Evolutionary conservation across 331 rosid genomes (phyloP).

Genomic region (Malus hybrid): DNA sequence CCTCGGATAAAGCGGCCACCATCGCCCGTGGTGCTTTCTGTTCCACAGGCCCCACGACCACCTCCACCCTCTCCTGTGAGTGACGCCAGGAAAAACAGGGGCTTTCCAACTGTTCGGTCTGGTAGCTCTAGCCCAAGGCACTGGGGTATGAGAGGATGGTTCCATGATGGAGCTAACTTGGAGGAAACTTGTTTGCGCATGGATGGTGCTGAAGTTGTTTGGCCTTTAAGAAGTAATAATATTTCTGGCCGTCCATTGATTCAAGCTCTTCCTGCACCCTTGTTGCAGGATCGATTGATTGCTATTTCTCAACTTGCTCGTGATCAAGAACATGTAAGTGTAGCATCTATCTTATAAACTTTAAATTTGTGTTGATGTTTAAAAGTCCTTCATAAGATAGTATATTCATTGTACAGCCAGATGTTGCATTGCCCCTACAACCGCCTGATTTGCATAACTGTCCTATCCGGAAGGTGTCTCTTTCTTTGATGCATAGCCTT

Average conservation of each 20-base stretch:
- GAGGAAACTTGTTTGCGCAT: slow-evolving; percentile 80
- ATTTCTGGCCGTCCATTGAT: slow-evolving; percentile 63
- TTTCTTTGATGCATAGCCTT: slow-evolving; percentile 59
- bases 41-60: slow-evolving; percentile 82
- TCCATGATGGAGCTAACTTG: slow-evolving; percentile 80
- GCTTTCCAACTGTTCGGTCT: slow-evolving; percentile 93
- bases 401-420: slow-evolving; percentile 64
- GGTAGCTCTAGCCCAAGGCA: slow-evolving; percentile 99
- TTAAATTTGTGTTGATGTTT: not conserved
- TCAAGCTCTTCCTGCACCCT: slow-evolving; percentile 87
- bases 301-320: slow-evolving; percentile 87
- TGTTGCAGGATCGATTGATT: slow-evolving; percentile 80
- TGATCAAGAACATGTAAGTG: slow-evolving; percentile 90
- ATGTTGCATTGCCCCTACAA: slow-evolving; percentile 80
- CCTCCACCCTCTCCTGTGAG: slow-evolving; percentile 94
- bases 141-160: slow-evolving; percentile 98
- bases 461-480: slow-evolving; percentile 43
- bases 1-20: slow-evolving; percentile 90
- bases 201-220: slow-evolving; percentile 98
- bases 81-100: slow-evolving; percentile 85
- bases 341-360: slow-evolving; percentile 6
- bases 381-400: slow-evolving; percentile 8
- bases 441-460: slow-evolving; percentile 63
- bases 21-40: slow-evolving; percentile 92
- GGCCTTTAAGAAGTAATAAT: slow-evolving; percentile 84